Conservation (phyloP, 169 alveolate species). For the Condylostoma magnum region DNA sequence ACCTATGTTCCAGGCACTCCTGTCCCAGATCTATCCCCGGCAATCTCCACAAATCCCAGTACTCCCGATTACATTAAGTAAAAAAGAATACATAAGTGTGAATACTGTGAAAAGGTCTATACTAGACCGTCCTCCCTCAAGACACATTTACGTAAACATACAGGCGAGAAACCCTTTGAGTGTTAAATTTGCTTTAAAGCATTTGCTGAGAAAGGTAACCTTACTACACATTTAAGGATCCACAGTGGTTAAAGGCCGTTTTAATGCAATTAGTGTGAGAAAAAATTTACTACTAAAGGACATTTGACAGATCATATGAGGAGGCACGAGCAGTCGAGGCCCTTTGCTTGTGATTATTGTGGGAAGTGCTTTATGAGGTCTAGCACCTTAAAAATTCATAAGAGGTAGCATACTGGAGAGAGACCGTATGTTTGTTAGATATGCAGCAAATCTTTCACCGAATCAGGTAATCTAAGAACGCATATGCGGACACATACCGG, state of each 20-base stretch:
- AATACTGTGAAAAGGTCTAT: conserved; percentile 26
- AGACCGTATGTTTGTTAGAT: conserved; percentile 73
- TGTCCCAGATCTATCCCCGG: background rate
- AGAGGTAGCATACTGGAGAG: conserved; percentile 84
- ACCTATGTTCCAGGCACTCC: too few relatives aligned
- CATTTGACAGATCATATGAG: conserved; percentile 77
- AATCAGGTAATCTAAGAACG: conserved; percentile 56
- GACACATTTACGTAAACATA: conserved; percentile 57
- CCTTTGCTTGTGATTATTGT: conserved; percentile 80
- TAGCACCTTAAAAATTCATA: conserved; percentile 76
- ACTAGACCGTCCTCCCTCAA: conserved; percentile 52
- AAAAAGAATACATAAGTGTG: conserved; percentile 36
- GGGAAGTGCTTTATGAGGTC: conserved; percentile 75
- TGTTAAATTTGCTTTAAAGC: conserved; percentile 34
- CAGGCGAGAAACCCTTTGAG: conserved; percentile 46
- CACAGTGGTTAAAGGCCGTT: conserved; percentile 69
- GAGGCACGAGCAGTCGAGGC: conserved; percentile 83
- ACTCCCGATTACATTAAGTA: background rate
- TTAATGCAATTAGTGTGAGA: conserved; percentile 39
- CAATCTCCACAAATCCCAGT: background rate
- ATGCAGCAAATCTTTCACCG: conserved; percentile 34
- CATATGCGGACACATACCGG: conserved; percentile 64
- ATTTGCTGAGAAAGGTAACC: conserved; percentile 41
- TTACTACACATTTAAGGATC: conserved; percentile 58
- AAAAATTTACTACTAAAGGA: conserved; percentile 59